Conservation (phyloP, 2,329 filamentous ascomycete species). For the Colletotrichum sp. region DNA sequence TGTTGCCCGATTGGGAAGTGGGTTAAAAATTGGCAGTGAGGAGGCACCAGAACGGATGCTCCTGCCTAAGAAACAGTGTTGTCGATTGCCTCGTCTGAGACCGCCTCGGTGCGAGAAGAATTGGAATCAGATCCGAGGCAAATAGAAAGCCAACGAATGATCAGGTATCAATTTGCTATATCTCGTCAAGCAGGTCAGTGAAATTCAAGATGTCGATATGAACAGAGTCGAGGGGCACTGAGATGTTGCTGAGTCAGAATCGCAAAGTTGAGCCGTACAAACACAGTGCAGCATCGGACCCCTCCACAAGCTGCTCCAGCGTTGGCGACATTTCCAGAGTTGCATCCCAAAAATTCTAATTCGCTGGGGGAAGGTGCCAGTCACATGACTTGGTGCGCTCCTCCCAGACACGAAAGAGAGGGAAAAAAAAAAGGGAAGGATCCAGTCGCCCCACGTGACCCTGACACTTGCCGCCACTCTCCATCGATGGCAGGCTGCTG, state of each 20-base stretch:
- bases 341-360: neutral
- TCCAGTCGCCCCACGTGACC: neutral
- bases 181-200: neutral
- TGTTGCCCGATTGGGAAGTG: neutral
- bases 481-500: neutral
- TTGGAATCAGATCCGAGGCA: neutral
- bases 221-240: neutral
- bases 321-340: neutral
- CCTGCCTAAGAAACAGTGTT: neutral
- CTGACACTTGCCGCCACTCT: neutral
- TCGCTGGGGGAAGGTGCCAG: neutral
- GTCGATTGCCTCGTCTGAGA: neutral
- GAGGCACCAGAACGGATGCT: neutral
- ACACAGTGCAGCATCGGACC: neutral
- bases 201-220: neutral
- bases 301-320: neutral
- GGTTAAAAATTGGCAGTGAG: neutral
- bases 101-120: neutral
- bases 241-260: neutral
- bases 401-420: neutral
- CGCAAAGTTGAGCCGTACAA: neutral
- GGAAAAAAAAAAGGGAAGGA: neutral
- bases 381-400: neutral
- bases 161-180: accelerated
- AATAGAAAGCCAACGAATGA: neutral